These are phyloP conservation scores for Pulveroboletus sp. DNA, from an alignment of 768 basidiomycete genomes.

Conservation along the genomic window DNA sequence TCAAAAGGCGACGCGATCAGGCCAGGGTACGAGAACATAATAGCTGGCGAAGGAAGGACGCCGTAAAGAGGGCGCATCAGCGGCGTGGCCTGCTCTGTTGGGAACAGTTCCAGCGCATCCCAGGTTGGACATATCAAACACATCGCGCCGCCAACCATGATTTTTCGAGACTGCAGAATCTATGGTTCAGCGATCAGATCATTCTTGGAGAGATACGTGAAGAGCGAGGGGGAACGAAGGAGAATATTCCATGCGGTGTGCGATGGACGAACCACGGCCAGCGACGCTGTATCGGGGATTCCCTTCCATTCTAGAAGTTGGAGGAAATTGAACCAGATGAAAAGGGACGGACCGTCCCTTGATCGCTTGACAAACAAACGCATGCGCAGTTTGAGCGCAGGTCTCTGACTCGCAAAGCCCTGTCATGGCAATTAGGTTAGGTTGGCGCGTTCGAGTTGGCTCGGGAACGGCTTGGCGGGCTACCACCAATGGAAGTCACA, in stretches of 20 bases:
- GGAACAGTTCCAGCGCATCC: conserved; percentile 11
- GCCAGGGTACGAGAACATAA: conserved; percentile 6
- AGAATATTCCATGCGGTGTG: conserved; percentile 18
- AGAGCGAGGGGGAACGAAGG: conserved; percentile 4
- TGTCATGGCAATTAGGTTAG: conserved; percentile 6
- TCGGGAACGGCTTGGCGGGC: neutral
- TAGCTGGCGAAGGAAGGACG: conserved; percentile 19
- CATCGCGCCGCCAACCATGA: neutral
- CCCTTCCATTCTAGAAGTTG: conserved; percentile 32
- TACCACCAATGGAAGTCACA: neutral
- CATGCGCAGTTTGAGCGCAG: conserved; percentile 28
- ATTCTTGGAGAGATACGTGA: conserved; percentile 7
- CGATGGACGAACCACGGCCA: conserved; percentile 11
- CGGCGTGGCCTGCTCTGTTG: conserved; percentile 24
- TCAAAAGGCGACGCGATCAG: conserved; percentile 17
- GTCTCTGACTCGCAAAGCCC: neutral
- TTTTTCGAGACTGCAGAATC: conserved; percentile 1
- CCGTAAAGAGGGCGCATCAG: conserved; percentile 32
- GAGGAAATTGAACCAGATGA: conserved; percentile 26
- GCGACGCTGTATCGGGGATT: conserved; percentile 15
- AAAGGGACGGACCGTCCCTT: conserved; percentile 29
- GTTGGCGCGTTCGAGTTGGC: neutral
- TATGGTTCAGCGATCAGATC: conserved; percentile 10
- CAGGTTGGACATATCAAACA: conserved; percentile 19
- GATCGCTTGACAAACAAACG: conserved; percentile 23